These are phyloP conservation scores for Scheffersomyces stipitis DNA, from an alignment of 805 yeast species.

Conservation along the genomic window DNA sequence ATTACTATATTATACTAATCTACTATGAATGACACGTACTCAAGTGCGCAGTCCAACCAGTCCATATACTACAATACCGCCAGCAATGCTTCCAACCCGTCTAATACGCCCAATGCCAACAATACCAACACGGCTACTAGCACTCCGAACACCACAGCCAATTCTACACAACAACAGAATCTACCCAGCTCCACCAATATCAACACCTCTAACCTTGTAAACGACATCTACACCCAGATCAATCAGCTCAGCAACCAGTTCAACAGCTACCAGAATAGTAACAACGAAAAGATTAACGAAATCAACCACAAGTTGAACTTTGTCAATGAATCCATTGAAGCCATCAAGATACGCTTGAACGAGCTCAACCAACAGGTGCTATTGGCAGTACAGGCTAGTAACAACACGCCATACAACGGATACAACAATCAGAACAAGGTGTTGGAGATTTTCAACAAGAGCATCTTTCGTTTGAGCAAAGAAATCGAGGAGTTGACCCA, in stretches of 20 bases:
- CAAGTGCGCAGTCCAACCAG: slow-evolving; percentile 1
- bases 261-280: slow-evolving; percentile 14
- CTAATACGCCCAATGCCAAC: slow-evolving; percentile 1
- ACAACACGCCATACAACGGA: background rate
- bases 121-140: slow-evolving; percentile 2
- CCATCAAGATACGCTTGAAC: slow-evolving; percentile 10
- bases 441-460: slow-evolving; percentile 18
- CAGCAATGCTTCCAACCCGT: slow-evolving; percentile 1
- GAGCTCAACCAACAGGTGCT: slow-evolving; percentile 13
- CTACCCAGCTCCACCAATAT: background rate
- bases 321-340: slow-evolving; percentile 11
- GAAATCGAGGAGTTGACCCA: slow-evolving; percentile 19
- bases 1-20: too few species aligned
- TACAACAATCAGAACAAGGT: slow-evolving; percentile 10
- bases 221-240: slow-evolving; percentile 13
- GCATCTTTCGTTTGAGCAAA: slow-evolving; percentile 17
- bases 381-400: slow-evolving; percentile 5
- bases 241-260: slow-evolving; percentile 15
- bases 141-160: slow-evolving; percentile 1
- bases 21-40: slow-evolving; percentile 6
- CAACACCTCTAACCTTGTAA: background rate
- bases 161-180: background rate
- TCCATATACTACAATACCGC: slow-evolving; percentile 3
- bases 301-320: slow-evolving; percentile 15
- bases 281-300: slow-evolving; percentile 21